phyloP scores from a whole-genome alignment of 352 stramenopile genomes.

The Blastocystis hominis region DNA sequence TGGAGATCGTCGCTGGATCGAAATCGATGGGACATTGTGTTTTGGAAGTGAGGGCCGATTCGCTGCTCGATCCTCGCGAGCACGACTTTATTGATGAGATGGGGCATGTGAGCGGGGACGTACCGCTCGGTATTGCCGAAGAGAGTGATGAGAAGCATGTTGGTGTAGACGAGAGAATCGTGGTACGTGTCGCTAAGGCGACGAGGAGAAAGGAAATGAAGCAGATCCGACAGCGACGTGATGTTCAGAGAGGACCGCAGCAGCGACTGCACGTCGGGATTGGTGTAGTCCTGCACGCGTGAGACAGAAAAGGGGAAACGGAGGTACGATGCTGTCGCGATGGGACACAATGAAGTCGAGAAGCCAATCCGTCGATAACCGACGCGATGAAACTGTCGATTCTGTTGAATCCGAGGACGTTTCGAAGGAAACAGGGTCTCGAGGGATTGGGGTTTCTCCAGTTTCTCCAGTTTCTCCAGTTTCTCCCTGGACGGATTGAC shows the following conservation, averaged over 20 bases:
- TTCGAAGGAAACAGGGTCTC: no score
- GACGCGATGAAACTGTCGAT: background rate
- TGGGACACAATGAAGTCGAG: background rate
- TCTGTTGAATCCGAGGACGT: no score
- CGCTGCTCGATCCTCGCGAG: constrained; percentile 77
- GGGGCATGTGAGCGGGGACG: constrained; percentile 85
- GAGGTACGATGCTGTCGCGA: background rate
- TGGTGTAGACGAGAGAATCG: constrained; percentile 79
- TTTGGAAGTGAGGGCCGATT: constrained; percentile 66
- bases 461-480: no score
- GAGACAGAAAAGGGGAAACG: background rate
- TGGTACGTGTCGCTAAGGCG: constrained; percentile 73
- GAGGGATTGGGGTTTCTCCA: no score
- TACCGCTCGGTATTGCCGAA: constrained; percentile 73
- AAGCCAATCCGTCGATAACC: background rate
- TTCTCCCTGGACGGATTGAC: no score
- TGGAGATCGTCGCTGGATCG: constrained; percentile 82
- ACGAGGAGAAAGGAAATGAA: background rate
- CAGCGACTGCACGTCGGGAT: background rate
- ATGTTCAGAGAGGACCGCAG: background rate
- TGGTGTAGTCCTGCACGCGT: background rate
- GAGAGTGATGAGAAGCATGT: constrained; percentile 77
- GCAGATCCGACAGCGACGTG: background rate
- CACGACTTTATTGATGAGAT: constrained; percentile 76
- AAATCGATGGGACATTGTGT: constrained; percentile 77